Percentiles rank a stretch among this genome's conserved stretches.
These are phyloP conservation scores for Phyllosticta paracitricarpa DNA, from an alignment of 2,329 filamentous ascomycete species.

Conservation along the genomic window DNA sequence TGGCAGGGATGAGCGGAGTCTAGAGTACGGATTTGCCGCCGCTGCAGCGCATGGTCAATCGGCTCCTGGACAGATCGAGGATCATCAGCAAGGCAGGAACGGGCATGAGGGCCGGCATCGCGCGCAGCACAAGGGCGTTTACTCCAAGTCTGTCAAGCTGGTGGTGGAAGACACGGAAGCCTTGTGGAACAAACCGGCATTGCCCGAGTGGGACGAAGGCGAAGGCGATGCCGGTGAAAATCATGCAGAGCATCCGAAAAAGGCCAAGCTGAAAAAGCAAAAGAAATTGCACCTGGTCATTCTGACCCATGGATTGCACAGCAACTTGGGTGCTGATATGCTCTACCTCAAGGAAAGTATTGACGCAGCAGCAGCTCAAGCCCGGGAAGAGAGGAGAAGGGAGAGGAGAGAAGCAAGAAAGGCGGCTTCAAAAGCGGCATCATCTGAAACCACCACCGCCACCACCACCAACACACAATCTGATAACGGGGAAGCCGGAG, in stretches of 20 bases:
- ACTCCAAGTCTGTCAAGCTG: conserved; percentile 68
- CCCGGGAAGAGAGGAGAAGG: conserved; percentile 57
- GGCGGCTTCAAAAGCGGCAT: conserved; percentile 2
- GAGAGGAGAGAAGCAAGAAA: conserved; percentile 33
- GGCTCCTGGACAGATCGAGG: conserved; percentile 59
- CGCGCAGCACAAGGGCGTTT: conserved; percentile 64
- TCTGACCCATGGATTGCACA: conserved; percentile 88
- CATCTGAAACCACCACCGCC: not conserved
- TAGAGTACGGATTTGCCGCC: conserved; percentile 55
- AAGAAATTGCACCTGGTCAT: conserved; percentile 86
- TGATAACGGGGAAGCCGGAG: not conserved
- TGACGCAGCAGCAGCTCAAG: conserved; percentile 68
- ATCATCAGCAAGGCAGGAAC: conserved; percentile 58
- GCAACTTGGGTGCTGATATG: conserved; percentile 94
- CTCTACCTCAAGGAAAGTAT: conserved; percentile 96
- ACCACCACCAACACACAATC: conserved; percentile 13
- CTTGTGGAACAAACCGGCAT: conserved; percentile 82
- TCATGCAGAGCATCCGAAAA: conserved; percentile 11
- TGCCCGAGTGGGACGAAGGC: conserved; percentile 51
- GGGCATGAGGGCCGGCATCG: conserved; percentile 47
- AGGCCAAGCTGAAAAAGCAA: conserved; percentile 38
- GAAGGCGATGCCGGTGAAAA: conserved; percentile 16
- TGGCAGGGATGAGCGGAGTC: conserved; percentile 73
- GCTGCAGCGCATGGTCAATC: conserved; percentile 38
- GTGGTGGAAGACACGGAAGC: conserved; percentile 79